These are phyloP conservation scores for Amphirosellinia nigrospora DNA, from an alignment of 495 filamentous ascomycete genomes.

Conservation along the genomic window DNA sequence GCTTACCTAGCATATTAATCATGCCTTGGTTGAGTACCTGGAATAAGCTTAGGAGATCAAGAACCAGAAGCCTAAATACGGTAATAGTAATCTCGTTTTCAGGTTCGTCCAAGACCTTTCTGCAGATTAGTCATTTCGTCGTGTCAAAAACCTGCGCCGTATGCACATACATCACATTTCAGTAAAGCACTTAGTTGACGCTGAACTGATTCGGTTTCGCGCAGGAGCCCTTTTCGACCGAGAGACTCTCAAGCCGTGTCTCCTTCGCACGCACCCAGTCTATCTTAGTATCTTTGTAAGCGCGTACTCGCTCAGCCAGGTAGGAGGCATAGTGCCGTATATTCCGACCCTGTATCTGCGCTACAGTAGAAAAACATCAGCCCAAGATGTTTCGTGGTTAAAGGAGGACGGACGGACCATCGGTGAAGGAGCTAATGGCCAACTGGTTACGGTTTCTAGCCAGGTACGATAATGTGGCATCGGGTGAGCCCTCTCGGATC, in stretches of 20 bases:
- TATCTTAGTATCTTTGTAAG: conserved; percentile 80
- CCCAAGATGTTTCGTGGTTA: conserved; percentile 17
- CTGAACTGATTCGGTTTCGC: conserved; percentile 93
- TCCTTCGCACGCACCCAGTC: conserved; percentile 90
- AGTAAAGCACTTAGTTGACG: conserved; percentile 83
- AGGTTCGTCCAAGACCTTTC: conserved; percentile 82
- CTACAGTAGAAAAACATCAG: conserved; percentile 51
- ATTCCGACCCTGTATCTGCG: conserved; percentile 94
- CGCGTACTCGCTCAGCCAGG: conserved; percentile 78
- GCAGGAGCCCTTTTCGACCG: conserved; percentile 90
- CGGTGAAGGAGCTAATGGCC: conserved; percentile 87
- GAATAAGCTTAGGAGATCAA: conserved; percentile 89
- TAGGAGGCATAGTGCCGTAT: conserved; percentile 92
- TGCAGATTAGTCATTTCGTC: conserved; percentile 8
- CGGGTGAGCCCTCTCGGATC: conserved; percentile 92
- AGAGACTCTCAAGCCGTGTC: conserved; percentile 80
- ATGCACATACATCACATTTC: conserved; percentile 80
- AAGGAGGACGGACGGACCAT: conserved; percentile 67
- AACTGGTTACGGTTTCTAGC: conserved; percentile 82
- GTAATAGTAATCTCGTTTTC: conserved; percentile 98
- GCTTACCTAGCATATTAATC: conserved; percentile 92
- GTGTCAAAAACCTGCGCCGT: background rate
- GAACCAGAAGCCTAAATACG: conserved; percentile 90
- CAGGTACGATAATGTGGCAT: conserved; percentile 86
- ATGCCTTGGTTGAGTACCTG: conserved; percentile 96